Conservation (phyloP, 306 rosid genomes). For the Sesbania bispinosa region DNA sequence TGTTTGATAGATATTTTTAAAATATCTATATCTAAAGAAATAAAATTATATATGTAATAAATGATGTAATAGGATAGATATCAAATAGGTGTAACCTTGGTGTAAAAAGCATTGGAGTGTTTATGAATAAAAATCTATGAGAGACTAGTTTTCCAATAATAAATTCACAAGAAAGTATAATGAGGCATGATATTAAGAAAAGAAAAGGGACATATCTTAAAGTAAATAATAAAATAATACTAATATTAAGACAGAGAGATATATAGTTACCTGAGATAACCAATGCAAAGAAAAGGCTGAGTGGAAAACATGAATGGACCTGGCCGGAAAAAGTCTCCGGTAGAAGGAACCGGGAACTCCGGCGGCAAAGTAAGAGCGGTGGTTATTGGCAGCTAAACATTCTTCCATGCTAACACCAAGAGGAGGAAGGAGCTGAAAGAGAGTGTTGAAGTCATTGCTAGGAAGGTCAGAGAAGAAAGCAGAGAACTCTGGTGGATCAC, state of each 20-base stretch:
- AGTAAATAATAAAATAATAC: too few relatives aligned
- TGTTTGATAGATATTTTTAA: too few relatives aligned
- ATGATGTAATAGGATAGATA: too few relatives aligned
- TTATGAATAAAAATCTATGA: too few relatives aligned
- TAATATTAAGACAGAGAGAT: background rate
- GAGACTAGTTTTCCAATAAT: too few relatives aligned
- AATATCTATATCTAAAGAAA: too few relatives aligned
- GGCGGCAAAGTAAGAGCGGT: constrained; percentile 81
- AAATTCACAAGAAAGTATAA: too few relatives aligned
- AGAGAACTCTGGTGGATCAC: constrained; percentile 71
- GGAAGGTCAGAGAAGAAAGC: constrained; percentile 97
- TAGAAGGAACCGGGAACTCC: constrained; percentile 96
- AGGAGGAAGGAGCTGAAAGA: constrained; percentile 90
- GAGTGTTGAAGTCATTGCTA: constrained; percentile 89
- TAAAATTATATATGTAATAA: too few relatives aligned
- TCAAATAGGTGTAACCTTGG: too few relatives aligned
- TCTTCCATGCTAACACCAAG: constrained; percentile 79
- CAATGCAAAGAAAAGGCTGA: constrained; percentile 95
- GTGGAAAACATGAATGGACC: constrained; percentile 76
- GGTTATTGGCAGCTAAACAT: constrained; percentile 67
- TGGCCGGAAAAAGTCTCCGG: constrained; percentile 75
- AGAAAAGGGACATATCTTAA: too few relatives aligned
- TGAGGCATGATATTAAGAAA: too few relatives aligned
- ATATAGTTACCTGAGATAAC: constrained; percentile 69
- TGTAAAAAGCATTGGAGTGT: too few relatives aligned